phyloP scores from a whole-genome alignment of 768 basidiomycete genomes.

The Lactarius psammicola region DNA sequence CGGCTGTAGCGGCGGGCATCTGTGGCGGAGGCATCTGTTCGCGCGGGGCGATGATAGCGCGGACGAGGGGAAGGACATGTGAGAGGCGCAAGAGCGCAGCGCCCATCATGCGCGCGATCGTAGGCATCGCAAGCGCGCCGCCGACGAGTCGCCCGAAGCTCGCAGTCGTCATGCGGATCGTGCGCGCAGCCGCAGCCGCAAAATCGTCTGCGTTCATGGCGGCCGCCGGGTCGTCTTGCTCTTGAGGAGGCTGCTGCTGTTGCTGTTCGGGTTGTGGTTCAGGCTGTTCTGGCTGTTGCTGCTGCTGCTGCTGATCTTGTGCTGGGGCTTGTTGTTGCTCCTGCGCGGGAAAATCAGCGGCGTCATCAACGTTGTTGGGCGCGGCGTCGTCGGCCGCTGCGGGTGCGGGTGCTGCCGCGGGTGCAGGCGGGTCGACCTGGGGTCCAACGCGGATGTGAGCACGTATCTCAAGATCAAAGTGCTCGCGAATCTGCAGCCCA shows the following conservation, averaged over 20 bases:
- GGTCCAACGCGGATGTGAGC: not conserved
- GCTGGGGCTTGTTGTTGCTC: not conserved
- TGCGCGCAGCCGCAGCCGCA: slow-evolving; percentile 55
- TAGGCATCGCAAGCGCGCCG: slow-evolving; percentile 67
- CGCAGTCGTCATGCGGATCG: slow-evolving; percentile 54
- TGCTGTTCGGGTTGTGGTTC: not conserved
- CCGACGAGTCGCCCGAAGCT: slow-evolving; percentile 66
- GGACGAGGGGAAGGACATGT: slow-evolving; percentile 39
- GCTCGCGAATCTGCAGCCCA: slow-evolving; percentile 29
- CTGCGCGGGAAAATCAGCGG: not conserved
- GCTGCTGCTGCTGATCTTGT: slow-evolving; percentile 1
- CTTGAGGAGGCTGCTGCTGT: not conserved
- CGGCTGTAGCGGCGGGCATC: not conserved
- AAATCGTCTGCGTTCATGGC: slow-evolving; percentile 29
- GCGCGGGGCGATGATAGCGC: slow-evolving; percentile 34
- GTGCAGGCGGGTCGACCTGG: not conserved
- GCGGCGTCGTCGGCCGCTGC: not conserved
- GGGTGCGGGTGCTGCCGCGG: not conserved
- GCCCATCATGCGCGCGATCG: slow-evolving; percentile 67
- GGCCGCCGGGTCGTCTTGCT: slow-evolving; percentile 12
- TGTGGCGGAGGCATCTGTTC: not conserved
- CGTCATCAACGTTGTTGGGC: too few species aligned
- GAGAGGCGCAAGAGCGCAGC: slow-evolving; percentile 55
- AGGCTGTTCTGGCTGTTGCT: slow-evolving; percentile 19
- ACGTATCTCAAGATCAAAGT: slow-evolving; percentile 24